Conservation (phyloP, 495 filamentous ascomycete genomes). For the Penicillium fimorum region DNA sequence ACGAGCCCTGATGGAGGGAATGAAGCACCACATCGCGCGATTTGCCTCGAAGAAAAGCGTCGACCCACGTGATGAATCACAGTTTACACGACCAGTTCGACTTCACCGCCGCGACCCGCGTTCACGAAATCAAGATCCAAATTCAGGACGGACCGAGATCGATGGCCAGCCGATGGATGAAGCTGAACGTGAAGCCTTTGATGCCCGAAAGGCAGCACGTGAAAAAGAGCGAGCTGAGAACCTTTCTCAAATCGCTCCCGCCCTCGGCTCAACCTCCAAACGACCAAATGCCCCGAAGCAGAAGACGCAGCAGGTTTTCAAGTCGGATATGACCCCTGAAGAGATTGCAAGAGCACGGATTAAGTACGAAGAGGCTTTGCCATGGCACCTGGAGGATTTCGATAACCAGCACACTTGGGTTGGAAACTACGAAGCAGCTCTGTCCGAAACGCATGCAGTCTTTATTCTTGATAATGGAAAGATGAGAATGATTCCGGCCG, state of each 20-base stretch:
- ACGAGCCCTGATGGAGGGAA: constrained; percentile 69
- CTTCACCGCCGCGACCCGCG: constrained; percentile 89
- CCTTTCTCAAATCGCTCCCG: constrained; percentile 83
- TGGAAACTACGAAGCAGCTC: constrained; percentile 79
- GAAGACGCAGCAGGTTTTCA: constrained; percentile 64
- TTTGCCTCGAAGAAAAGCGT: constrained; percentile 63
- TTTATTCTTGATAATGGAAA: constrained; percentile 63
- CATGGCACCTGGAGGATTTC: constrained; percentile 96
- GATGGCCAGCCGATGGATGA: constrained; percentile 50
- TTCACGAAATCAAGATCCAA: constrained; percentile 51
- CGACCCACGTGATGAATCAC: constrained; percentile 70
- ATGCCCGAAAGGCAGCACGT: constrained; percentile 68
- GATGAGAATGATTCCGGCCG: constrained; percentile 85
- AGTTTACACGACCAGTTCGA: constrained; percentile 84
- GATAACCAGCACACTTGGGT: constrained; percentile 92
- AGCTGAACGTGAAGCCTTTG: constrained; percentile 68
- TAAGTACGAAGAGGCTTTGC: constrained; percentile 90
- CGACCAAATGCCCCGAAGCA: constrained; percentile 60
- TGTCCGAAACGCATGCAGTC: constrained; percentile 75
- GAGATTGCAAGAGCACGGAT: constrained; percentile 75
- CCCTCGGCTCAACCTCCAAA: constrained; percentile 56
- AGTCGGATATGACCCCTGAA: constrained; percentile 79
- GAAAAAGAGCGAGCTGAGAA: constrained; percentile 81
- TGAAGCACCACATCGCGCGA: constrained; percentile 83
- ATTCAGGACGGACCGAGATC: constrained; percentile 46